phyloP scores from a whole-genome alignment of 2,329 filamentous ascomycete genomes.

The Exutisphaerella laricina region DNA sequence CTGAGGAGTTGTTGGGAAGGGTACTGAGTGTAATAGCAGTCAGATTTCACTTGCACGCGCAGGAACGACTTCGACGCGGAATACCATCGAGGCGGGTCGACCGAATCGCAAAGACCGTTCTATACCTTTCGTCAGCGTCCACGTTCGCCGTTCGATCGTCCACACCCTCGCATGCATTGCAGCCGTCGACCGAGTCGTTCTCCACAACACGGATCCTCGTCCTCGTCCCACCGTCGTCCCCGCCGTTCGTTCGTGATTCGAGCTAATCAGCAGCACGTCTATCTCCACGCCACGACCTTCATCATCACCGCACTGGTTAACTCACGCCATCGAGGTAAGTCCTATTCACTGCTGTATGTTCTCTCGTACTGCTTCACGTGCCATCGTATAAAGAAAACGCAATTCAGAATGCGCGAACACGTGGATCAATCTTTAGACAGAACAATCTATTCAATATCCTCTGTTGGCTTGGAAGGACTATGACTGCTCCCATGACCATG shows the following conservation, averaged over 20 bases:
- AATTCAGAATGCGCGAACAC: no score
- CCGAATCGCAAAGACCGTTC: neutral
- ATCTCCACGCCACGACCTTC: no score
- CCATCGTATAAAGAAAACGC: no score
- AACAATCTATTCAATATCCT: constrained; percentile 38
- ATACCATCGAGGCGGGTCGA: neutral
- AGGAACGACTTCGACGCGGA: neutral
- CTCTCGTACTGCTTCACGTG: no score
- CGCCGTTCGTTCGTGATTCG: neutral
- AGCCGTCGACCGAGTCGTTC: no score
- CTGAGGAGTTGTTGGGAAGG: neutral
- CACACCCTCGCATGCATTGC: neutral
- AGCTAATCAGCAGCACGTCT: neutral
- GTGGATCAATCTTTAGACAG: constrained; percentile 1
- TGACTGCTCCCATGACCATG: constrained; percentile 12
- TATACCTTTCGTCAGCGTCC: neutral
- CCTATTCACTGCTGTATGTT: neutral
- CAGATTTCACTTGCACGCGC: neutral
- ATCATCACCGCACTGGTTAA: no score
- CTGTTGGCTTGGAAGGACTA: constrained; percentile 43
- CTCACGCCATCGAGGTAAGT: neutral
- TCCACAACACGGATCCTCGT: no score
- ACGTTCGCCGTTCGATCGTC: neutral
- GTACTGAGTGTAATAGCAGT: constrained; percentile 3
- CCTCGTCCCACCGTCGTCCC: neutral